Percentiles rank a stretch among this genome's conserved stretches.
phyloP scores from a whole-genome alignment of 768 basidiomycete species.

The Suillus bovinus region DNA sequence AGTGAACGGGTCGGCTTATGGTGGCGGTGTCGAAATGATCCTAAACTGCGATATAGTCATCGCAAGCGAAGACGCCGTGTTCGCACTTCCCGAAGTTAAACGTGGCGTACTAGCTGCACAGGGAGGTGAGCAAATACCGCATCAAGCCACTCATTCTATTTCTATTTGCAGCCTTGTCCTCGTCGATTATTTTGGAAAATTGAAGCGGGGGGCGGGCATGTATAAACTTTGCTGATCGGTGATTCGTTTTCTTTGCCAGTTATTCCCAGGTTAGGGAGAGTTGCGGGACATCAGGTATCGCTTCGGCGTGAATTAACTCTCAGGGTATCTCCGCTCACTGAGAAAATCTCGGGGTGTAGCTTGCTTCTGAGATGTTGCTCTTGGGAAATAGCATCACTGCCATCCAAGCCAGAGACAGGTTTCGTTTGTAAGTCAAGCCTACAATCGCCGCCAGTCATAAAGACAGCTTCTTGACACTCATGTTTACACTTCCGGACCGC shows the following conservation, averaged over 20 bases:
- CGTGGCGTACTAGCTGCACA: conserved; percentile 72
- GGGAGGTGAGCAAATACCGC: conserved; percentile 51
- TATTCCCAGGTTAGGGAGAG: conserved; percentile 66
- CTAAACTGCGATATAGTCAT: conserved; percentile 80
- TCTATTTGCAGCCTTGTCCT: neutral
- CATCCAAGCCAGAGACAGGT: conserved; percentile 63
- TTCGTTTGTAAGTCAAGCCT: conserved; percentile 64
- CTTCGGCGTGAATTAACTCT: conserved; percentile 10
- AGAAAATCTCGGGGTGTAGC: conserved; percentile 39
- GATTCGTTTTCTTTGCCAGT: conserved; percentile 35
- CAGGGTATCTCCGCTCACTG: conserved; percentile 16
- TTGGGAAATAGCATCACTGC: conserved; percentile 70
- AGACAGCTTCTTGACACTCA: conserved; percentile 2
- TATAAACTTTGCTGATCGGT: conserved; percentile 17
- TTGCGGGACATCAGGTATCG: conserved; percentile 73
- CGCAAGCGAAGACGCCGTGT: conserved; percentile 63
- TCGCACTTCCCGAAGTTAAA: conserved; percentile 78
- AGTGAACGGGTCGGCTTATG: conserved; percentile 71
- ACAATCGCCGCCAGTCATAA: conserved; percentile 12
- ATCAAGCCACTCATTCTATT: neutral
- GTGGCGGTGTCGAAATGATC: conserved; percentile 66
- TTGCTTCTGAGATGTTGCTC: conserved; percentile 76
- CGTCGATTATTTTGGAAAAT: conserved; percentile 5
- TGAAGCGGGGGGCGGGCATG: conserved; percentile 7
- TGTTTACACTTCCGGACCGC: conserved; percentile 17